Evolutionary conservation across 2,329 filamentous ascomycete species (phyloP).

Genomic region (Aspergillus novoparasiticus): DNA sequence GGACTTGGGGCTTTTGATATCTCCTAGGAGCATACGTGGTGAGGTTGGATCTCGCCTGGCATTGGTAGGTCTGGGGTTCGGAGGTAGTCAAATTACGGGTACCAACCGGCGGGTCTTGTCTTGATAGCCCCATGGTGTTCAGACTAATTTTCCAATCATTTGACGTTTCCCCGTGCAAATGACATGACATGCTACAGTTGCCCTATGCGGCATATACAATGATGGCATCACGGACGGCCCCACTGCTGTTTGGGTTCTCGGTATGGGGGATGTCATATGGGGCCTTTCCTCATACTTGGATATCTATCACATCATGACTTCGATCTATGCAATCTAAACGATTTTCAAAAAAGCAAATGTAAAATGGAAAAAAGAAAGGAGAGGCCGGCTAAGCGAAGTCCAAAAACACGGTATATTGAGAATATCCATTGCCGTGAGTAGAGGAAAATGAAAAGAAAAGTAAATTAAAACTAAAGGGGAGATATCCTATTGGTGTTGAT

Average conservation of each 20-base stretch:
- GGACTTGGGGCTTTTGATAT: neutral
- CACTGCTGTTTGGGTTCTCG: neutral
- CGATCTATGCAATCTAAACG: neutral
- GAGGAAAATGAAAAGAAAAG: neutral
- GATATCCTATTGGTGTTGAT: neutral
- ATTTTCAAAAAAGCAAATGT: neutral
- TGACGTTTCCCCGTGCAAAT: neutral
- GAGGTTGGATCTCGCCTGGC: neutral
- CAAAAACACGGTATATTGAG: neutral
- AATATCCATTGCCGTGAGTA: neutral
- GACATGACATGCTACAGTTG: neutral
- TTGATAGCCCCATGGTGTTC: neutral
- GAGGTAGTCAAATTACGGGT: neutral
- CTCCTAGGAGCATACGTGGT: neutral
- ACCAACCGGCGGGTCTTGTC: neutral
- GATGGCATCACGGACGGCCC: neutral
- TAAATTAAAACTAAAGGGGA: neutral
- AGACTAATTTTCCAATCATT: neutral
- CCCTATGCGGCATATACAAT: neutral
- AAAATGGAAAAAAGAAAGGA: neutral
- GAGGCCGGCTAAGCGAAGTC: neutral
- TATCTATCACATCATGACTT: conserved; percentile 1
- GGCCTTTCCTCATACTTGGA: neutral
- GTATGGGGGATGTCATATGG: conserved; percentile 6
- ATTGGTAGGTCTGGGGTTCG: neutral